Percentiles rank a stretch among this genome's conserved stretches.
phyloP scores from a whole-genome alignment of 331 rosid genomes.

The Ulmus americana region DNA sequence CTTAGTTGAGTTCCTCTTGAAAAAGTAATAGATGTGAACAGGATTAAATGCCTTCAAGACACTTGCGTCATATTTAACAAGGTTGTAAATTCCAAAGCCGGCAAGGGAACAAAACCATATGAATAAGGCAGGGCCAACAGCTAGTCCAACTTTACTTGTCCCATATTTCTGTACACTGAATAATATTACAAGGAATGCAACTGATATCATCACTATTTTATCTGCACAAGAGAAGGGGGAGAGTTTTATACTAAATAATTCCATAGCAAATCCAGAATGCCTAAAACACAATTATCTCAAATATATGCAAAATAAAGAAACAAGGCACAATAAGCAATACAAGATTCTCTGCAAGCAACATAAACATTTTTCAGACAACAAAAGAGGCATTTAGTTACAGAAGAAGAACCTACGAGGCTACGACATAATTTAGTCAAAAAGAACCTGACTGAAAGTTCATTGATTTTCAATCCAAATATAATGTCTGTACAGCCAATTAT shows the following conservation, averaged over 20 bases:
- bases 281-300: too few species aligned
- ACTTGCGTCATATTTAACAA: conserved; percentile 56
- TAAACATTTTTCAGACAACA: too few species aligned
- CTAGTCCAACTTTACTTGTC: conserved; percentile 89
- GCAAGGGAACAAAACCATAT: conserved; percentile 90
- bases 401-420: too few species aligned
- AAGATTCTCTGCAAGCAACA: too few species aligned
- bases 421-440: too few species aligned
- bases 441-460: too few species aligned
- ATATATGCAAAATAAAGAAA: too few species aligned
- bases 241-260: neutral
- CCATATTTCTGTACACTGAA: conserved; percentile 93
- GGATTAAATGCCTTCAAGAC: conserved; percentile 88
- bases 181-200: conserved; percentile 69
- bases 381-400: too few species aligned
- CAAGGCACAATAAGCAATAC: too few species aligned
- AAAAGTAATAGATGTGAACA: conserved; percentile 69
- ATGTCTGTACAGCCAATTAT: too few species aligned
- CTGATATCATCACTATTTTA: conserved; percentile 82
- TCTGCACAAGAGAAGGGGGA: conserved; percentile 45
- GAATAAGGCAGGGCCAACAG: conserved; percentile 85
- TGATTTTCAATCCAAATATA: too few species aligned
- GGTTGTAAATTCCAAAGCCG: conserved; percentile 73
- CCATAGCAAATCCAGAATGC: too few species aligned
- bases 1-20: conserved; percentile 80